Conservation (phyloP, 2,329 filamentous ascomycete genomes). For the Ceratocystis ficicola region DNA sequence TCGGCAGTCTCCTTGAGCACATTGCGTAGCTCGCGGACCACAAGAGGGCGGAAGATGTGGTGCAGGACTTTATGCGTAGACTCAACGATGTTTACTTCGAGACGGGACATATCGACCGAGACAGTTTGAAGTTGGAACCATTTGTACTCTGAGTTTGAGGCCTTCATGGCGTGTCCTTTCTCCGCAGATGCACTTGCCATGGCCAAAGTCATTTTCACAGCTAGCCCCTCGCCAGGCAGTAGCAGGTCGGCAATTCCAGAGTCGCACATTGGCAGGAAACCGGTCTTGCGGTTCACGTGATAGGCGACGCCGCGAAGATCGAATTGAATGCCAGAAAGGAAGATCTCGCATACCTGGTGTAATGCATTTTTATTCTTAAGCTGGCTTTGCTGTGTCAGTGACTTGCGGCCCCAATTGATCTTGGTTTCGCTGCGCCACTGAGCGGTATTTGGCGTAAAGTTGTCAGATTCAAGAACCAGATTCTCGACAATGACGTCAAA, state of each 20-base stretch:
- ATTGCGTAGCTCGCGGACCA: constrained; percentile 73
- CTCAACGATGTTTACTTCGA: constrained; percentile 83
- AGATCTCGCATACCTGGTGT: constrained; percentile 35
- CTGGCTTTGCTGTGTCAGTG: constrained; percentile 64
- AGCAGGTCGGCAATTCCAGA: constrained; percentile 80
- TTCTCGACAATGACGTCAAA: constrained; percentile 89
- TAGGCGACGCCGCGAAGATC: constrained; percentile 85
- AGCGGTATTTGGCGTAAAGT: constrained; percentile 83
- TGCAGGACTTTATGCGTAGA: constrained; percentile 93
- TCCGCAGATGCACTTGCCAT: constrained; percentile 56
- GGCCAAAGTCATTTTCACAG: constrained; percentile 40
- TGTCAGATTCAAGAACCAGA: constrained; percentile 87
- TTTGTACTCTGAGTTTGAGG: constrained; percentile 29
- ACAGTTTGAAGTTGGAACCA: constrained; percentile 95
- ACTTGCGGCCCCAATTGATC: constrained; percentile 89
- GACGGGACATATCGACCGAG: constrained; percentile 66
- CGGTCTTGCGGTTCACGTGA: constrained; percentile 88
- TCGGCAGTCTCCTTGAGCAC: constrained; percentile 78
- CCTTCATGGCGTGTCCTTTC: constrained; percentile 36
- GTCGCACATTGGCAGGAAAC: constrained; percentile 80
- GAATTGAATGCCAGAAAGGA: constrained; percentile 82
- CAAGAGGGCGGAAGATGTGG: constrained; percentile 69
- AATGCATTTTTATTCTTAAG: constrained; percentile 57
- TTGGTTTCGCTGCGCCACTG: constrained; percentile 89
- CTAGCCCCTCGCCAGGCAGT: constrained; percentile 75